Conservation (phyloP, 441 rosid species). For the Theobroma grandiflorum region DNA sequence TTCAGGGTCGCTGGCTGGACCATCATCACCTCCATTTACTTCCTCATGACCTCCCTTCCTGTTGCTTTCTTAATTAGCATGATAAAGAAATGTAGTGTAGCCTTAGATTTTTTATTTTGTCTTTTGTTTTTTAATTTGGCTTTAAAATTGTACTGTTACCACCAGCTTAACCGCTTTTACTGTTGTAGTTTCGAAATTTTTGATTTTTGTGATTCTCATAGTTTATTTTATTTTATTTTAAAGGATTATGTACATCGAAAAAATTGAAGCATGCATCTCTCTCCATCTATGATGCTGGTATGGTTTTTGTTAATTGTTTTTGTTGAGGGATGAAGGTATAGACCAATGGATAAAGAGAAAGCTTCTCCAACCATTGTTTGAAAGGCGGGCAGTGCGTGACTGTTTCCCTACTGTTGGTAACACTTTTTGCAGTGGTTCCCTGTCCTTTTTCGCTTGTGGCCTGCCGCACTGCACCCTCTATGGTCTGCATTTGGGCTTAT, state of each 20-base stretch:
- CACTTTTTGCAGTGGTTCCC: background rate
- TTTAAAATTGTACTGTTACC: background rate
- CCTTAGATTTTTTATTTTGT: background rate
- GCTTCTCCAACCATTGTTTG: background rate
- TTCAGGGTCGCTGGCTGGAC: conserved; percentile 29
- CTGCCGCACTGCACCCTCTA: background rate
- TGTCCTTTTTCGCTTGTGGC: background rate
- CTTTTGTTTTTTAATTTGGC: background rate
- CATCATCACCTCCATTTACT: conserved; percentile 32
- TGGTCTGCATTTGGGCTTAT: background rate
- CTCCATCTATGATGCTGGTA: background rate
- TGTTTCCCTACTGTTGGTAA: conserved; percentile 6
- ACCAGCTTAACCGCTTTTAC: background rate
- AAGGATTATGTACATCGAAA: background rate
- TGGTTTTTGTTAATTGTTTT: background rate
- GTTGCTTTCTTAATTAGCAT: background rate
- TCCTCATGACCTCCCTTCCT: too few species aligned
- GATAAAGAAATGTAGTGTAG: background rate
- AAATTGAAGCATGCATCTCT: background rate
- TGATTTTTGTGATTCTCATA: background rate
- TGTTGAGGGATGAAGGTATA: background rate
- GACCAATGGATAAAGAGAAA: background rate
- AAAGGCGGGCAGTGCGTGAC: background rate
- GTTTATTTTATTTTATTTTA: background rate
- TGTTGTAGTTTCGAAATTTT: background rate